Evolutionary conservation across 768 basidiomycete species (phyloP), one percentile per base, ranked within the genome.

Genomic region (Brasilioporus rufonigricans): DNA sequence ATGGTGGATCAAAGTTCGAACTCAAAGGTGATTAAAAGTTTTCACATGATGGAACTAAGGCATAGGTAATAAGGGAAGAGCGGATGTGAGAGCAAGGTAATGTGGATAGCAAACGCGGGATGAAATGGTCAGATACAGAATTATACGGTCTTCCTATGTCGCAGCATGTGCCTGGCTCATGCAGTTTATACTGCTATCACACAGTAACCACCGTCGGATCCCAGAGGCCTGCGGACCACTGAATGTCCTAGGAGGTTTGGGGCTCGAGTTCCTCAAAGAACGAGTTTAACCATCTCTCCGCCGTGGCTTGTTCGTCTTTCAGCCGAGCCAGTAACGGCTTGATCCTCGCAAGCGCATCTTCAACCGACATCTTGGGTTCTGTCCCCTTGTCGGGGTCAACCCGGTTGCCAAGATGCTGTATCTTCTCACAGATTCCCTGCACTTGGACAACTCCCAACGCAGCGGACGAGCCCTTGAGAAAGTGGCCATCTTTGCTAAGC

Each of bases 401-500:
- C 38, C 62, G 61, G 59, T 85, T 77, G 44, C 92, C 93, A 62
- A 86, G 87, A 71, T 95, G 84, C 73, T 98, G 95, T 64, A 98
- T 94, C 72, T 82, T 81, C 71, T 93, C 93, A 76, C 96, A 98
- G 24, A 87, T 85, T 16, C 74, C 79, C 68, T 92, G 88, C 49
- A 99, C 94, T 59, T 82, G 82, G 54, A 74, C 73, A 29, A 95
- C 82, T 26, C 97, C 96, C 43, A 99, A 80, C 3, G 95, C 92
- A 27, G 95, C 95, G 13, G 94, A 96, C 3, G 95, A 98, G 44
- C 96, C 96, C 72, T 98, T 99, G 67, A 98, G 84, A 74, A 91
- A 99, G 73, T 99, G 96, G 0, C 95, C 97, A 11, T 89, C 78
- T 18, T 76, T 73, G 3, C 90, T 87, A 18, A 99, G 82, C 52